phyloP scores from a whole-genome alignment of 129 eudicot genomes.

The Helianthus tuberosus region DNA sequence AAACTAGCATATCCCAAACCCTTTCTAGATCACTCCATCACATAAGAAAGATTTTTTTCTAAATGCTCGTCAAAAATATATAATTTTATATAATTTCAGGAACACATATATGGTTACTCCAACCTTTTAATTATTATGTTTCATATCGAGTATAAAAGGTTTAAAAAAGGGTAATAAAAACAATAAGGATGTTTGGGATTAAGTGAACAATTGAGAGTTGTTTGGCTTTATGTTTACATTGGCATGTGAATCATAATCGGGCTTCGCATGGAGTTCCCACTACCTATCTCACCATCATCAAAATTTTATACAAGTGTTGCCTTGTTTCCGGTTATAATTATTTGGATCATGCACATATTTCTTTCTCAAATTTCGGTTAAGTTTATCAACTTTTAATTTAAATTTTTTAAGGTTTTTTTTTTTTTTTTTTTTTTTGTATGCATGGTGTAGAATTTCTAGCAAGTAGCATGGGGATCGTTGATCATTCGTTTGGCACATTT shows the following conservation, averaged over 20 bases:
- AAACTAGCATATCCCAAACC: no score
- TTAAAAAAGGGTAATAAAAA: not conserved
- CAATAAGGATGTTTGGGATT: conserved; percentile 24
- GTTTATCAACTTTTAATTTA: not conserved
- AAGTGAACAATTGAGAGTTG: conserved; percentile 25
- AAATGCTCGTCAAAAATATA: not conserved
- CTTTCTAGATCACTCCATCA: not conserved
- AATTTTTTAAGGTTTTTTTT: no score
- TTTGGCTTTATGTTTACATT: conserved; percentile 38
- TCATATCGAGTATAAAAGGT: not conserved
- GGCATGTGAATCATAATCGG: conserved; percentile 39
- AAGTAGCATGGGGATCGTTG: no score
- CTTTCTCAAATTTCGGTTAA: not conserved
- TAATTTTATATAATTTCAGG: not conserved
- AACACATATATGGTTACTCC: not conserved
- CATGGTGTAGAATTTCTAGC: no score
- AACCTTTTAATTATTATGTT: conserved; percentile 6
- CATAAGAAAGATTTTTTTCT: not conserved
- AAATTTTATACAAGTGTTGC: not conserved
- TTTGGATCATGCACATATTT: not conserved
- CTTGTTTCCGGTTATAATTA: not conserved
- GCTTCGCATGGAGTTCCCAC: conserved; percentile 27
- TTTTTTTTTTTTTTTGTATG: no score
- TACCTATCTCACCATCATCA: conserved; percentile 17
- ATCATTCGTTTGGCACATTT: no score